A percentile compares a stretch with the other conserved stretches of the same genome.
Conservation (phyloP, 1,284 basidiomycete species). For the Trichosporon ovoides region DNA sequence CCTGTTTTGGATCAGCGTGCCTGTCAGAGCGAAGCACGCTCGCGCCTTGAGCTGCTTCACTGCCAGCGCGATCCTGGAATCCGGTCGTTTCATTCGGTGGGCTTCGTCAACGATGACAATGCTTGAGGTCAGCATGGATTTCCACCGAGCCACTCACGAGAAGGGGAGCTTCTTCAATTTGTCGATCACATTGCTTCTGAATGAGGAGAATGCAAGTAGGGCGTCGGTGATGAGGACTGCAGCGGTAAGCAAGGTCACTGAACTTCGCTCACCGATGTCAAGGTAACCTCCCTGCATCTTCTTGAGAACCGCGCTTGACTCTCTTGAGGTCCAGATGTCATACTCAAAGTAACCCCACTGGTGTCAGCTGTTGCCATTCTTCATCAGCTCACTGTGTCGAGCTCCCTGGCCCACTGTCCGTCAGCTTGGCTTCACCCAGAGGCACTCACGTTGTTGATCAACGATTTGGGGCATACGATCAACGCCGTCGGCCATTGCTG, state of each 20-base stretch:
- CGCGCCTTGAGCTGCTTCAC: constrained; percentile 44
- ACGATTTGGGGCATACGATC: constrained; percentile 47
- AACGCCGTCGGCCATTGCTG: constrained; percentile 43
- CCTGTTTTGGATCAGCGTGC: constrained; percentile 50
- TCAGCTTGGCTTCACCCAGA: constrained; percentile 19
- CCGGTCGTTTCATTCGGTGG: constrained; percentile 42
- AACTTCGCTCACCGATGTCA: constrained; percentile 35
- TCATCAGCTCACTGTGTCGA: constrained; percentile 41
- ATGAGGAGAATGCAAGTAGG: constrained; percentile 2
- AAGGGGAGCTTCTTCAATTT: constrained; percentile 34
- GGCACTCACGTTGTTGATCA: constrained; percentile 47
- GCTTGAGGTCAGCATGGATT: constrained; percentile 5
- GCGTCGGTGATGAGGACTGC: constrained; percentile 41
- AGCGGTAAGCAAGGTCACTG: not conserved
- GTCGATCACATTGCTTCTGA: constrained; percentile 9
- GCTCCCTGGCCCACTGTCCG: constrained; percentile 49
- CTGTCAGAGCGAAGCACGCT: constrained; percentile 38
- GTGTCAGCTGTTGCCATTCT: not conserved
- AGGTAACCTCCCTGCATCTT: constrained; percentile 33
- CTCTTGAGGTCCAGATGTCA: constrained; percentile 20
- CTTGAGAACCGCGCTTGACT: constrained; percentile 15
- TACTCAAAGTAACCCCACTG: constrained; percentile 48
- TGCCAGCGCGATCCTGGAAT: constrained; percentile 40
- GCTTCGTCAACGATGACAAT: constrained; percentile 47
- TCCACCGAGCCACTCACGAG: constrained; percentile 28